These are phyloP conservation scores for Rasamsonia emersonii DNA, from an alignment of 2,329 filamentous ascomycete genomes.

Conservation along the genomic window DNA sequence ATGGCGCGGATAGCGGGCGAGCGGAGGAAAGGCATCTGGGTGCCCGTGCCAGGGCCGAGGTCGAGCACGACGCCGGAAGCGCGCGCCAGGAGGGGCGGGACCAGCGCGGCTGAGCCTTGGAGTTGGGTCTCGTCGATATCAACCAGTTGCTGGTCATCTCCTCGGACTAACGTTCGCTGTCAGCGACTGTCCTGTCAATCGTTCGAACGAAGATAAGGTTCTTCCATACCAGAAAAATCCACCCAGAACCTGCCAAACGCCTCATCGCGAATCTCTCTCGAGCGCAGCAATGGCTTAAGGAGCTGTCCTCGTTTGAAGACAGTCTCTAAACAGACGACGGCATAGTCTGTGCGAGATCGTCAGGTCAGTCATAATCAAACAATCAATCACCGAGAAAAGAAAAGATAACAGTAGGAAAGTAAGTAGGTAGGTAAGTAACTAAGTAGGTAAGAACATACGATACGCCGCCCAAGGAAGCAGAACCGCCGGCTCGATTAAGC, in stretches of 20 bases:
- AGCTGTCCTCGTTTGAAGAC: slow-evolving; percentile 25
- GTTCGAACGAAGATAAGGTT: too few species aligned
- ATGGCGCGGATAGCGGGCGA: slow-evolving; percentile 36
- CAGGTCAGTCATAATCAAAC: too few species aligned
- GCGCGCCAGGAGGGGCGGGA: slow-evolving; percentile 32
- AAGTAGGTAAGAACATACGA: slow-evolving; percentile 8
- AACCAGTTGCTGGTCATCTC: too few species aligned
- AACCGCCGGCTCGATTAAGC: slow-evolving; percentile 7
- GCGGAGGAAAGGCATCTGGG: slow-evolving; percentile 40
- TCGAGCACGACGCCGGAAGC: slow-evolving; percentile 39
- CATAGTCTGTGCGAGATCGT: slow-evolving; percentile 29
- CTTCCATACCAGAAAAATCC: slow-evolving; percentile 28
- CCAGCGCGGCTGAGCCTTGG: slow-evolving; percentile 26
- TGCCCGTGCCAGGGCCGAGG: slow-evolving; percentile 46
- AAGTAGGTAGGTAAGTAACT: too few species aligned
- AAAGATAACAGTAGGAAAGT: too few species aligned
- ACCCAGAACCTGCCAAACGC: slow-evolving; percentile 35
- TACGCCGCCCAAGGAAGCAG: slow-evolving; percentile 8
- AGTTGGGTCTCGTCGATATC: slow-evolving; percentile 13
- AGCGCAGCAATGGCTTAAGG: slow-evolving; percentile 25
- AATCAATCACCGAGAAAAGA: too few species aligned
- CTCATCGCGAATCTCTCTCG: slow-evolving; percentile 27
- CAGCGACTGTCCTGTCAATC: too few species aligned
- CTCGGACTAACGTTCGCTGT: too few species aligned
- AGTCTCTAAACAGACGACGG: slow-evolving; percentile 22